A percentile compares a stretch with the other conserved stretches of the same genome.
Evolutionary conservation across 1,139 yeast species (phyloP).

Genomic region (Pichia sp.): DNA sequence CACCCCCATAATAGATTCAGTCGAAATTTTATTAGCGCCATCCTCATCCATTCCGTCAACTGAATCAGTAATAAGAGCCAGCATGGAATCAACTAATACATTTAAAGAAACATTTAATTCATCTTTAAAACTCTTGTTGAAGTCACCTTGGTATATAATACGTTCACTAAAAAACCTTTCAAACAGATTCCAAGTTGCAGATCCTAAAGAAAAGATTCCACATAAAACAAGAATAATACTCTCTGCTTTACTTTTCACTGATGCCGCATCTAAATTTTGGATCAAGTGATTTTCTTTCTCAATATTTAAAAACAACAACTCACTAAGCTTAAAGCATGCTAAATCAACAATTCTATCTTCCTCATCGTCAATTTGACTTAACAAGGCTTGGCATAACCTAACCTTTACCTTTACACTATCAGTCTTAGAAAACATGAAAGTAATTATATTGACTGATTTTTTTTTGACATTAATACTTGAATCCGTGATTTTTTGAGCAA

Average conservation of each 20-base stretch:
- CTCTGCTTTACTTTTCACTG: constrained; percentile 14
- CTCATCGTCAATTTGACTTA: constrained; percentile 60
- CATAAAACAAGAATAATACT: constrained; percentile 34
- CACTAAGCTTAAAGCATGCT: constrained; percentile 38
- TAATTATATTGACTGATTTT: constrained; percentile 50
- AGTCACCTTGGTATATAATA: constrained; percentile 32
- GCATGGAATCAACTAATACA: constrained; percentile 27
- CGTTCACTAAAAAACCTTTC: constrained; percentile 40
- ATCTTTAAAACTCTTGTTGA: constrained; percentile 14
- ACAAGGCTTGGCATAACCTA: constrained; percentile 43
- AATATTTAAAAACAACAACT: constrained; percentile 38
- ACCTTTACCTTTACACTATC: constrained; percentile 33
- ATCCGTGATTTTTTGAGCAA: constrained; percentile 50
- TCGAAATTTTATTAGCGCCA: constrained; percentile 11
- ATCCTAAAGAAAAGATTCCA: constrained; percentile 32
- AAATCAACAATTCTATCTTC: constrained; percentile 51
- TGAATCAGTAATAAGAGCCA: constrained; percentile 29
- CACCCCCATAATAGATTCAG: constrained; percentile 39
- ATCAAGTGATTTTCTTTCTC: neutral
- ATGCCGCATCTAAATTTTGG: neutral
- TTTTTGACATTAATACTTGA: constrained; percentile 61
- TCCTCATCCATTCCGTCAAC: constrained; percentile 3
- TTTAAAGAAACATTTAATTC: constrained; percentile 22
- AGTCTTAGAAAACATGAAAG: constrained; percentile 40
- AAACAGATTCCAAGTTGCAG: constrained; percentile 37